Evolutionary conservation across 371 early-diverging fungal species (phyloP).

Genomic region (Syncephalastrum contaminatum): DNA sequence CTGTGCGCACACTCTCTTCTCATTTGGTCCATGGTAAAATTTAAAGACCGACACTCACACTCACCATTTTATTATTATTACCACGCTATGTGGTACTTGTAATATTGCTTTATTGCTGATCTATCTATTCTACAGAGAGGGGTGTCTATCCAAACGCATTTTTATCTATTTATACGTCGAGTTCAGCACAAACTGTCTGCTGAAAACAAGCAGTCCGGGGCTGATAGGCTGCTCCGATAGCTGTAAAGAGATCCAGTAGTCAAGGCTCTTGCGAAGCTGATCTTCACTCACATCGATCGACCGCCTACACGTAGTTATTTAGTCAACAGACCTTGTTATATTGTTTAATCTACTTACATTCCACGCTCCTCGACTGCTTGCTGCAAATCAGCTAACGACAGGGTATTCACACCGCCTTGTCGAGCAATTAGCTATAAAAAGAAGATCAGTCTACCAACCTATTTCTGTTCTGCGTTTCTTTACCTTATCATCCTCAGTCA

Average conservation of each 20-base stretch:
- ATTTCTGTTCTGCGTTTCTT: not conserved
- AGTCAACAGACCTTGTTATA: not conserved
- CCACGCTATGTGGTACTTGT: too few relatives aligned
- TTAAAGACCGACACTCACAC: too few relatives aligned
- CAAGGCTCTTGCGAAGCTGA: conserved; percentile 51
- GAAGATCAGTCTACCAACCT: not conserved
- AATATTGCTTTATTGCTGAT: too few relatives aligned
- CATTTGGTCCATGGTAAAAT: too few relatives aligned
- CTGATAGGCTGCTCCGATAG: conserved; percentile 37
- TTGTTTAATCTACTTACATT: conserved; percentile 36
- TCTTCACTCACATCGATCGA: conserved; percentile 46
- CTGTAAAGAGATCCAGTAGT: conserved; percentile 55
- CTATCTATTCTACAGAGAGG: too few relatives aligned
- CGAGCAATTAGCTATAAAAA: conserved; percentile 33
- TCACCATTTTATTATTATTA: too few relatives aligned
- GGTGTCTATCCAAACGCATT: too few relatives aligned
- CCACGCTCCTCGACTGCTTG: conserved; percentile 65
- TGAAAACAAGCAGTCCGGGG: conserved; percentile 57
- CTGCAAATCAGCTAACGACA: conserved; percentile 44
- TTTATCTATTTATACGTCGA: conserved; percentile 41
- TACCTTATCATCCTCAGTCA: conserved; percentile 58
- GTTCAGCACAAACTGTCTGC: conserved; percentile 61
- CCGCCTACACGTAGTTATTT: conserved; percentile 23
- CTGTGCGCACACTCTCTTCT: too few relatives aligned
- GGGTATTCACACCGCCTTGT: conserved; percentile 46